Percentiles rank a stretch among this genome's conserved stretches.
Evolutionary conservation across 768 basidiomycete genomes (phyloP).

Genomic region (Tylopilus balloui): DNA sequence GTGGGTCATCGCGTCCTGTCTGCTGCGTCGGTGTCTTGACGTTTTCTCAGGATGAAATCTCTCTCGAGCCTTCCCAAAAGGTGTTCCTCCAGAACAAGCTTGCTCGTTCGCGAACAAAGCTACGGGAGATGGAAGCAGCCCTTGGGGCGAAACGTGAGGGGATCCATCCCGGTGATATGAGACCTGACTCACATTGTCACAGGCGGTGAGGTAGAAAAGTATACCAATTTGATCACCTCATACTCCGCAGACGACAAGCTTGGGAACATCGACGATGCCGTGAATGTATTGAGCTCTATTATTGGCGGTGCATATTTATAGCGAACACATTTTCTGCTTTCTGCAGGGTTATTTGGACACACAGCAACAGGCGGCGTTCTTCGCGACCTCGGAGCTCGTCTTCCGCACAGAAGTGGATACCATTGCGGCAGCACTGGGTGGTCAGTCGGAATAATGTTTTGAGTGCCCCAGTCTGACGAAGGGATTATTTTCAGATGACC

Average conservation of each 20-base stretch:
- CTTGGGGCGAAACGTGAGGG: constrained; percentile 59
- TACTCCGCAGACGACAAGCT: constrained; percentile 45
- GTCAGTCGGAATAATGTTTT: constrained; percentile 34
- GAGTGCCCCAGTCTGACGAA: constrained; percentile 4
- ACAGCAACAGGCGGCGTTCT: constrained; percentile 53
- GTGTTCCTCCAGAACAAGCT: constrained; percentile 80
- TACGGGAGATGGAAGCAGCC: constrained; percentile 57
- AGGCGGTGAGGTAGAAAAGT: constrained; percentile 56
- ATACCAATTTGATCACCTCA: constrained; percentile 41
- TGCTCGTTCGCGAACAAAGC: constrained; percentile 50
- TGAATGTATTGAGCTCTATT: constrained; percentile 16
- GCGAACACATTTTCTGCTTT: constrained; percentile 2
- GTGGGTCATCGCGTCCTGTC: constrained; percentile 36
- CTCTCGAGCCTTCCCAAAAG: constrained; percentile 65
- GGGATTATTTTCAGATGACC: constrained; percentile 50
- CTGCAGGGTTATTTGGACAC: constrained; percentile 59
- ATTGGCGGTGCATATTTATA: neutral
- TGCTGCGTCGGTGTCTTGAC: neutral
- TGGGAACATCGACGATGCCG: constrained; percentile 46
- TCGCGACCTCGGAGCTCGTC: constrained; percentile 50
- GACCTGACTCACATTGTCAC: constrained; percentile 6
- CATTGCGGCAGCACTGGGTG: constrained; percentile 58
- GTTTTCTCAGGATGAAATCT: constrained; percentile 40
- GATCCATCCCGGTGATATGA: neutral
- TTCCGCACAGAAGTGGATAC: constrained; percentile 62